A percentile compares a stretch with the other conserved stretches of the same genome.
phyloP scores from a whole-genome alignment of 2,329 filamentous ascomycete species.

The Cladosporium cucumerinum region DNA sequence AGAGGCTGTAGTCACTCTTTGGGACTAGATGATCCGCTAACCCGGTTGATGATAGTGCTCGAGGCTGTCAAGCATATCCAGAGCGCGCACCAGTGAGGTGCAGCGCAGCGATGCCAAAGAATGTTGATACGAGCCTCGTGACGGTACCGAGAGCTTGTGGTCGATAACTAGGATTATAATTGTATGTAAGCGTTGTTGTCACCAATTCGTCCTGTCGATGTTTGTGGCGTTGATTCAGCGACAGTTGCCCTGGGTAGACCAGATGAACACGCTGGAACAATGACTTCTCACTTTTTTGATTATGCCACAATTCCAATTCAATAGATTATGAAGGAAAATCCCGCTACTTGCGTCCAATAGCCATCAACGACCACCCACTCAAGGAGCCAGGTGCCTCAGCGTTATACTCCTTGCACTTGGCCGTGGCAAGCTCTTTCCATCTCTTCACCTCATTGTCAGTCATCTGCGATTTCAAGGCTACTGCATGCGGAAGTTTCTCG shows the following conservation, averaged over 20 bases:
- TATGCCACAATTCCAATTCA: neutral
- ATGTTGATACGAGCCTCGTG: neutral
- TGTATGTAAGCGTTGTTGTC: neutral
- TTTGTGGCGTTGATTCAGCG: too few relatives aligned
- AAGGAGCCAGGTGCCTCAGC: constrained; percentile 28
- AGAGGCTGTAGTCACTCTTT: neutral
- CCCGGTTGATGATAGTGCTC: constrained; percentile 21
- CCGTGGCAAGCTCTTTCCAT: constrained; percentile 21
- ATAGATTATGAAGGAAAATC: neutral
- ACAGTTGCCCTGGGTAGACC: too few relatives aligned
- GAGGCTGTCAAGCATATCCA: constrained; percentile 35
- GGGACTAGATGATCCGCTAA: constrained; percentile 5
- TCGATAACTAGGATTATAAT: neutral
- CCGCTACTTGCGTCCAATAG: constrained; percentile 27
- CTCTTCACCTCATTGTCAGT: constrained; percentile 24
- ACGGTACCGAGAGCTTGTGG: neutral
- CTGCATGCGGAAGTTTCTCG: constrained; percentile 27
- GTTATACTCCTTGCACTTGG: constrained; percentile 22
- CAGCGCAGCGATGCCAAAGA: neutral
- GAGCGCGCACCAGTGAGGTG: constrained; percentile 17
- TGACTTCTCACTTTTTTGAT: neutral
- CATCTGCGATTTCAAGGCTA: constrained; percentile 22
- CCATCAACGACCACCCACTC: constrained; percentile 28
- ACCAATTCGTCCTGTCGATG: neutral
- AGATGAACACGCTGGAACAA: too few relatives aligned